Conservation (phyloP, 179 eudicot genomes). For the Dionaea muscipula region DNA sequence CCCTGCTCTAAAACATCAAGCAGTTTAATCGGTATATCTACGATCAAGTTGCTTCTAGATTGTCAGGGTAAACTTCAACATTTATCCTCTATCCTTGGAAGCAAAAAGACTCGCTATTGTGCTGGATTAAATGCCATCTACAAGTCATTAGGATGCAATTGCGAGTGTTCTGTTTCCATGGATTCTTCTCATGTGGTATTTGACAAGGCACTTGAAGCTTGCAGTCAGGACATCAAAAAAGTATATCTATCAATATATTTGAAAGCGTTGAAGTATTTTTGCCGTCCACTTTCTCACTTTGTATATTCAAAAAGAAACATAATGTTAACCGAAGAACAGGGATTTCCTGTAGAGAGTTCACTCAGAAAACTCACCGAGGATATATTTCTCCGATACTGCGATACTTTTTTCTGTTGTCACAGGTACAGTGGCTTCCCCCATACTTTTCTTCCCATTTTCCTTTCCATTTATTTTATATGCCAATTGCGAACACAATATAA, state of each 20-base stretch:
- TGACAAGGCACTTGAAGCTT: conserved; percentile 9
- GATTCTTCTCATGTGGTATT: conserved; percentile 3
- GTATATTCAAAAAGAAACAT: conserved; percentile 41
- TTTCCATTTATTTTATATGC: conserved; percentile 7
- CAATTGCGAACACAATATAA: too few species aligned
- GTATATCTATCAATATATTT: conserved; percentile 24
- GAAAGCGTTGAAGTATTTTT: conserved; percentile 59
- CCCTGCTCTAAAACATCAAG: conserved; percentile 12
- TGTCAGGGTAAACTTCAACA: conserved; percentile 25
- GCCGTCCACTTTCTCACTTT: conserved; percentile 64
- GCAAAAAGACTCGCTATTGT: conserved; percentile 15
- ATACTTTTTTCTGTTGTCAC: conserved; percentile 24
- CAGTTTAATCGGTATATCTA: conserved; percentile 13
- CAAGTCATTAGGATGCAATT: conserved; percentile 11
- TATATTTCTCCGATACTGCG: conserved; percentile 40
- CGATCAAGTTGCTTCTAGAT: conserved; percentile 21
- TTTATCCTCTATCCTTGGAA: conserved; percentile 24
- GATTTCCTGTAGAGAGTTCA: conserved; percentile 15
- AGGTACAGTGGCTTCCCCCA: conserved; percentile 24
- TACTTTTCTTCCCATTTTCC: neutral
- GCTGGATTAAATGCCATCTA: conserved; percentile 8
- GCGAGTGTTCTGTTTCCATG: conserved; percentile 4
- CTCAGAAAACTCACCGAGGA: conserved; percentile 26
- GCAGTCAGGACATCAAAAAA: conserved; percentile 14
- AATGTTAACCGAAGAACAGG: conserved; percentile 32